Conservation (phyloP, 2,329 filamentous ascomycete species). For the Trichoderma citrinoviride region DNA sequence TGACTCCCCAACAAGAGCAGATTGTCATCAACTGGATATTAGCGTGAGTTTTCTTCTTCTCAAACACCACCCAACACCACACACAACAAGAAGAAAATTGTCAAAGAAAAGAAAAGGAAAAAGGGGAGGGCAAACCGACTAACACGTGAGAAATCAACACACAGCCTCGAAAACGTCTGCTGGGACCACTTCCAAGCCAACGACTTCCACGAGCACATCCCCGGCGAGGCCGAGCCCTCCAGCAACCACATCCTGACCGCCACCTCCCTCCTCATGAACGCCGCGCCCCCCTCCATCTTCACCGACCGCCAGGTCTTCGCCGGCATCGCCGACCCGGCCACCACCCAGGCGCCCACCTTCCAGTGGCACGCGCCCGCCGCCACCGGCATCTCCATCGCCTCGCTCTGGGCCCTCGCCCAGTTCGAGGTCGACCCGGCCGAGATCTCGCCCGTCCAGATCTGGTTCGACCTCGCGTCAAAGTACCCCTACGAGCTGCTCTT, state of each 20-base stretch:
- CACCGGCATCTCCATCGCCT: slow-evolving; percentile 41
- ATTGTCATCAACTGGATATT: slow-evolving; percentile 54
- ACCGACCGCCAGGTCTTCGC: slow-evolving; percentile 24
- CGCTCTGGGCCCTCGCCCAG: slow-evolving; percentile 45
- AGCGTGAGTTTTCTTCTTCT: slow-evolving; percentile 48
- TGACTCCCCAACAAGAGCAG: slow-evolving; percentile 42
- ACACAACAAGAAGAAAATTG: too few relatives aligned
- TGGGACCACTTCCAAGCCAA: slow-evolving; percentile 48
- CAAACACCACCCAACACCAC: too few relatives aligned
- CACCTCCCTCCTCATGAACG: slow-evolving; percentile 41
- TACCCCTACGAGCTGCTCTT: slow-evolving; percentile 43
- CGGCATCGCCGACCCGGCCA: slow-evolving; percentile 6
- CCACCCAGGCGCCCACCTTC: slow-evolving; percentile 29
- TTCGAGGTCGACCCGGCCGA: slow-evolving; percentile 43
- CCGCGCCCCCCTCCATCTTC: slow-evolving; percentile 39
- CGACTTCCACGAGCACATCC: slow-evolving; percentile 37
- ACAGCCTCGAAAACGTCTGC: slow-evolving; percentile 52
- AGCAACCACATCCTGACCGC: slow-evolving; percentile 47
- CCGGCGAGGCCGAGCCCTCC: slow-evolving; percentile 28
- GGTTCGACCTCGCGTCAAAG: slow-evolving; percentile 50
- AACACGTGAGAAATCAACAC: too few relatives aligned
- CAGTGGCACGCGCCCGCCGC: slow-evolving; percentile 44
- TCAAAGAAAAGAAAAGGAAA: too few relatives aligned
- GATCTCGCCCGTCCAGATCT: slow-evolving; percentile 52
- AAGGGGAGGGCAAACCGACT: too few relatives aligned